Percentiles rank a stretch among this genome's conserved stretches.
Conservation (phyloP, 225 moss, liverwort and hornwort genomes). For the Marchantia paleacea region DNA sequence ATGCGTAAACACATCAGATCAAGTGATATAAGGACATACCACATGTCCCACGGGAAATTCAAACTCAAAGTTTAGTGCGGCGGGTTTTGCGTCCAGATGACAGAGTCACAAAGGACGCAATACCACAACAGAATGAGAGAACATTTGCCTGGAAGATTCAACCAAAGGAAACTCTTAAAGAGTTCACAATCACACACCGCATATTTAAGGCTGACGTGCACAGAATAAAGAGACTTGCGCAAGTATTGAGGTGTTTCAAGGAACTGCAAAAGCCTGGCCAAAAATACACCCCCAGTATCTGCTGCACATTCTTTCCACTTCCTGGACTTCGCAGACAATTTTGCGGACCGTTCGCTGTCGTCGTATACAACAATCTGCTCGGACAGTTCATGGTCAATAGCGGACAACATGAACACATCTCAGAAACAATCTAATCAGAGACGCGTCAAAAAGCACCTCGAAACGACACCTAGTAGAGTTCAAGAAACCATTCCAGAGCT, state of each 20-base stretch:
- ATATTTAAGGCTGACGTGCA: conserved; percentile 70
- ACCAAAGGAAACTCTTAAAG: neutral
- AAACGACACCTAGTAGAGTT: neutral
- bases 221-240: conserved; percentile 69
- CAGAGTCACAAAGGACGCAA: neutral
- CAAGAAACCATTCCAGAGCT: neutral
- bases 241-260: conserved; percentile 97
- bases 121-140: neutral
- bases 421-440: neutral
- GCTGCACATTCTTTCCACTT: conserved; percentile 71
- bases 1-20: neutral
- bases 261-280: conserved; percentile 73
- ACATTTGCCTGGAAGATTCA: neutral
- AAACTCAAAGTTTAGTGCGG: neutral
- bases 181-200: conserved; percentile 46
- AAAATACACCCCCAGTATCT: conserved; percentile 75
- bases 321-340: conserved; percentile 52
- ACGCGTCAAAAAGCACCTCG: neutral
- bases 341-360: conserved; percentile 66
- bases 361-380: conserved; percentile 86
- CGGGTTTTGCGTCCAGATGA: neutral
- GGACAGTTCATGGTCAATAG: conserved; percentile 10
- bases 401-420: neutral
- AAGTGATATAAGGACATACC: neutral
- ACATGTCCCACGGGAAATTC: neutral